These are phyloP conservation scores for Zoysia matrella DNA, from an alignment of 202 grass and related monocot genomes.

Conservation along the genomic window DNA sequence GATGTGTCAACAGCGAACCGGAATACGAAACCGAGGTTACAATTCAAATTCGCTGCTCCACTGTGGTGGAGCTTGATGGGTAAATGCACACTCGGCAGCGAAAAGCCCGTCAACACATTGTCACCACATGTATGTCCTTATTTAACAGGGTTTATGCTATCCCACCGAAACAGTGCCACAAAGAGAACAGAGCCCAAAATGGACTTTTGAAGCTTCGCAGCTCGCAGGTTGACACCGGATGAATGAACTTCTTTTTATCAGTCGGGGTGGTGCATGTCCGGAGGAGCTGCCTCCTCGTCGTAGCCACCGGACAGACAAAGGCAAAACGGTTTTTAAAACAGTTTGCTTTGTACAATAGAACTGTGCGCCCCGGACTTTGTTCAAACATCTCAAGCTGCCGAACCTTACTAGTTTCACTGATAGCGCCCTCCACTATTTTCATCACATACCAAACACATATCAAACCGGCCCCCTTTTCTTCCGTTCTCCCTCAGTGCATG, in stretches of 20 bases:
- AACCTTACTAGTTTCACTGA: conserved; percentile 60
- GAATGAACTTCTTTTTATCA: background rate
- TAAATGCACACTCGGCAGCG: conserved; percentile 1
- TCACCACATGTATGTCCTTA: conserved; percentile 16
- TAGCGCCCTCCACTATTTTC: conserved; percentile 57
- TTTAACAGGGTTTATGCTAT: background rate
- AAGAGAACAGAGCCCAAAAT: conserved; percentile 4
- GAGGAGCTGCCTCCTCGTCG: conserved; percentile 23
- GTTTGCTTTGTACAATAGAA: conserved; percentile 40
- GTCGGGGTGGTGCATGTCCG: conserved; percentile 1
- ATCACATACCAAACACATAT: conserved; percentile 45
- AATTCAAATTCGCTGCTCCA: conserved; percentile 30
- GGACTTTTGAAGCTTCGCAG: conserved; percentile 22
- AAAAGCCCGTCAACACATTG: conserved; percentile 8
- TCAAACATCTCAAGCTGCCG: conserved; percentile 78
- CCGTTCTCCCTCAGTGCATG: conserved; percentile 21
- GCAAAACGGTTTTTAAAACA: conserved; percentile 36
- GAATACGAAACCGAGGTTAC: conserved; percentile 3
- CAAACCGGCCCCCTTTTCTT: background rate
- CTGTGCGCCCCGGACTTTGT: conserved; percentile 19
- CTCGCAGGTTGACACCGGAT: conserved; percentile 51
- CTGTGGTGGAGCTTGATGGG: conserved; percentile 17
- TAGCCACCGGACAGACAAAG: conserved; percentile 10
- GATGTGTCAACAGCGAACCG: conserved; percentile 28
- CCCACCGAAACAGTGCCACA: conserved; percentile 37